Conservation (phyloP, 306 rosid genomes). For the Cicer pinnatifidum region DNA sequence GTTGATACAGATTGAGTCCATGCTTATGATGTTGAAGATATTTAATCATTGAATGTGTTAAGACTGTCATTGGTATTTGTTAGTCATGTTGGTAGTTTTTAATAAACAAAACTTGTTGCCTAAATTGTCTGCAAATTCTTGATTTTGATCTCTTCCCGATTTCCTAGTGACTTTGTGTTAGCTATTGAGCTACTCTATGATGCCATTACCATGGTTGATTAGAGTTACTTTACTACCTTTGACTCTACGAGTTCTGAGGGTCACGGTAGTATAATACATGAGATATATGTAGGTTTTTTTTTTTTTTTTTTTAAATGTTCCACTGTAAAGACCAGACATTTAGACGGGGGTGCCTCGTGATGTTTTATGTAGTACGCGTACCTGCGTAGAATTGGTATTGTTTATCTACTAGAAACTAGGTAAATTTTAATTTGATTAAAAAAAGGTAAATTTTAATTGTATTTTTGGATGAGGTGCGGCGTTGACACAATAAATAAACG, state of each 20-base stretch:
- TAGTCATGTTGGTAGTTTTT: background rate
- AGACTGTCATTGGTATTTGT: background rate
- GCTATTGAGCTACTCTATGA: background rate
- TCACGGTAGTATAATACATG: background rate
- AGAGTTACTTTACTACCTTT: background rate
- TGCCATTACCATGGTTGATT: background rate
- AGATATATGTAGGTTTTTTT: too few species aligned
- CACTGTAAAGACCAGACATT: too few species aligned
- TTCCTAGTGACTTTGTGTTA: background rate
- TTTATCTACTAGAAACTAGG: too few species aligned
- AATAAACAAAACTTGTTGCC: background rate
- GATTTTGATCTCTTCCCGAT: background rate
- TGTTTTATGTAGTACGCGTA: too few species aligned
- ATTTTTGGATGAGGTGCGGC: too few species aligned
- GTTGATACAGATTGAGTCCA: background rate
- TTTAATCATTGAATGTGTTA: conserved; percentile 19
- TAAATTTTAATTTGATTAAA: too few species aligned
- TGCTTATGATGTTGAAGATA: background rate
- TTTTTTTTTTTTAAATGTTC: too few species aligned
- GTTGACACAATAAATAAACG: too few species aligned
- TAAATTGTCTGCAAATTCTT: conserved; percentile 3
- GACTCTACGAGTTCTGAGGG: background rate
- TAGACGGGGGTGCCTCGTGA: too few species aligned
- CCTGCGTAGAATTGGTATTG: too few species aligned
- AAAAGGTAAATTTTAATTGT: too few species aligned